These are phyloP conservation scores for Fusarium subglutinans DNA, from an alignment of 2,329 filamentous ascomycete species.

Conservation along the genomic window DNA sequence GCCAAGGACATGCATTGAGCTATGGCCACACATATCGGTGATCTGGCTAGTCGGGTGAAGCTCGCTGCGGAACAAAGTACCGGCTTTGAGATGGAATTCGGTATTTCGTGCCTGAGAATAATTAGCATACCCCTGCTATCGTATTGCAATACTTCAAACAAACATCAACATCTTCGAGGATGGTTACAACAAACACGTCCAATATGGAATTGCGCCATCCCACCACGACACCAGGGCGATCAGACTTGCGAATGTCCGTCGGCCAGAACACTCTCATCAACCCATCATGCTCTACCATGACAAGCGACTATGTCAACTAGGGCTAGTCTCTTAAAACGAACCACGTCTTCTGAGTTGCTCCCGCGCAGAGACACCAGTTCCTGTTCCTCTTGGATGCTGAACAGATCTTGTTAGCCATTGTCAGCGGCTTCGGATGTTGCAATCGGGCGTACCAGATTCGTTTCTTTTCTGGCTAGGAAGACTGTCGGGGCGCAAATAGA, in stretches of 20 bases:
- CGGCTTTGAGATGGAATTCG: conserved; percentile 85
- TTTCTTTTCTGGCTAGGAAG: conserved; percentile 82
- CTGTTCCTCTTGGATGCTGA: conserved; percentile 83
- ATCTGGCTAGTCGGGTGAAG: conserved; percentile 83
- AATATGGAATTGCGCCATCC: conserved; percentile 94
- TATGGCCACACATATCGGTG: conserved; percentile 83
- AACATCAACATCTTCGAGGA: conserved; percentile 92
- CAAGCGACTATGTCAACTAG: conserved; percentile 48
- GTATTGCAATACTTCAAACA: conserved; percentile 42
- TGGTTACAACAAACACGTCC: conserved; percentile 89
- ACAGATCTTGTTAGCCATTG: conserved; percentile 28
- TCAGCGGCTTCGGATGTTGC: conserved; percentile 28
- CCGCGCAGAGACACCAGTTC: conserved; percentile 87
- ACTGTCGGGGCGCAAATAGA: conserved; percentile 85
- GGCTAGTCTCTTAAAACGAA: conserved; percentile 75
- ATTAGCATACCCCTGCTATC: conserved; percentile 37
- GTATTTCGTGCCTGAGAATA: conserved; percentile 74
- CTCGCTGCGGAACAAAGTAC: conserved; percentile 83
- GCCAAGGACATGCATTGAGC: conserved; percentile 86
- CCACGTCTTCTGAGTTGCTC: conserved; percentile 94
- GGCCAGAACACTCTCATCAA: conserved; percentile 99
- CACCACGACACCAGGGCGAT: conserved; percentile 84
- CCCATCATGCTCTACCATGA: conserved; percentile 81
- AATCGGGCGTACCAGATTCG: conserved; percentile 71
- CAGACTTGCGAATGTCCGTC: conserved; percentile 78